These are phyloP conservation scores for Sporothrix luriei DNA, from an alignment of 2,329 filamentous ascomycete genomes.

Conservation along the genomic window DNA sequence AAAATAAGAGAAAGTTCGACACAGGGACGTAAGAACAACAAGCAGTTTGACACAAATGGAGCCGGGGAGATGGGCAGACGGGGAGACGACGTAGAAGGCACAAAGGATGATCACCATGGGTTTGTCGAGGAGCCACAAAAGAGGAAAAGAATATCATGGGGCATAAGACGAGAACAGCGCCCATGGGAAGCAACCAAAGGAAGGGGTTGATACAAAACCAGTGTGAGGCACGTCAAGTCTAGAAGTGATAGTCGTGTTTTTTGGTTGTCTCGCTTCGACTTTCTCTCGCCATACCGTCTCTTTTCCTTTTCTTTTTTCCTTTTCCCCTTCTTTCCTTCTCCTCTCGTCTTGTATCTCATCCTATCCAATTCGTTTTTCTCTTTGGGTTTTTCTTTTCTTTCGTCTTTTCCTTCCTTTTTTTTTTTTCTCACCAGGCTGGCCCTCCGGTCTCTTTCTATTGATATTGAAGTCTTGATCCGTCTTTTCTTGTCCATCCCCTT, in stretches of 20 bases:
- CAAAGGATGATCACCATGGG: slow-evolving; percentile 2
- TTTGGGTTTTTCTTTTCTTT: neutral
- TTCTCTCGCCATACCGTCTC: slow-evolving; percentile 17
- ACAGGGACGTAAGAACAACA: neutral
- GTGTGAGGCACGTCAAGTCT: slow-evolving; percentile 15
- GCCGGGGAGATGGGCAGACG: too few species aligned
- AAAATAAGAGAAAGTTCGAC: too few species aligned
- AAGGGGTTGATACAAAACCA: slow-evolving; percentile 28
- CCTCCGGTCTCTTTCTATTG: slow-evolving; percentile 25
- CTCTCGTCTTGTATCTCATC: neutral
- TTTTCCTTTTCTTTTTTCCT: neutral
- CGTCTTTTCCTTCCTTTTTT: slow-evolving; percentile 5
- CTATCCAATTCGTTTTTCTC: neutral
- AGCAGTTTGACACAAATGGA: neutral
- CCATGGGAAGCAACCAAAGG: neutral
- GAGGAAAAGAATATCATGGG: neutral
- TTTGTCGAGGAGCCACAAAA: neutral
- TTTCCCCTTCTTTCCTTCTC: neutral
- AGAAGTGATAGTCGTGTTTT: neutral
- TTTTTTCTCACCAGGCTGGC: slow-evolving; percentile 28
- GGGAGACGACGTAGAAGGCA: neutral
- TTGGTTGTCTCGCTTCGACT: slow-evolving; percentile 6
- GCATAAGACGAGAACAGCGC: neutral
- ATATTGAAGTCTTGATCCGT: neutral
- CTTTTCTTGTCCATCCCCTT: neutral